Base-by-base conservation (phyloP, 2,329 filamentous ascomycete genomes). In the Aspergillus sp. region DNA sequence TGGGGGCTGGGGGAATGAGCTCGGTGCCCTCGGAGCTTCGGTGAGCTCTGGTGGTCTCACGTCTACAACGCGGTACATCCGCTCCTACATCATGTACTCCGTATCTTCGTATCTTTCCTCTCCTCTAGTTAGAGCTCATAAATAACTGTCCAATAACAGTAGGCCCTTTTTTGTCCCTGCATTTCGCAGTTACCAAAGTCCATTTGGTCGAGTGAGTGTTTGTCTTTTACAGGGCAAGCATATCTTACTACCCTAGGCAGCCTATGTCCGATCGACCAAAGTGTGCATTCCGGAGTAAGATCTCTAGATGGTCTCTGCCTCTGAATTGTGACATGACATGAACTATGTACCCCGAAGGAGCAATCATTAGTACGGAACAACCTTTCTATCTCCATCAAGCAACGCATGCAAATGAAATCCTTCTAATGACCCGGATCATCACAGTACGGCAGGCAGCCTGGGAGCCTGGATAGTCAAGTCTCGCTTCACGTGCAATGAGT, bases 1-100 rank as follows among this genome's bases (percentile, higher is more conserved):
- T 54, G 55, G 55, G 22, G 60, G 48, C 46, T 41, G 47, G 47
- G 25, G 51, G 43, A 38, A 13, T 38, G 34, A 38, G 25, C 25
- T 28, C 6, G 25, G 25, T 28, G 34, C 4, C 11, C 34, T 17
- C 34, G 9, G 34, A 41, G 34, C 34, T 41, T 41, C 13, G 34
- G 34, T 15, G 34, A 41, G 34, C 34, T 28, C 25, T 28, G 25
- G 25, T 28, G 25, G 25, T 28, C 4, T 4, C 25, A 28, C 25
- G 6, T 7, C 25, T 28, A 19, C 19, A 19, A 19, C 19, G 19
- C 19, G 19, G 25, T 28, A 28, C 34, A 15, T 41, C 15, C 34
- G 34, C 34, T 41, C 11, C 11, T 15, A 15, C 34, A 15, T 41
- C 9, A 41, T 5, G 11, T 19, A 19, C 19, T 19, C 19, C 19